Conservation (phyloP, 768 basidiomycete genomes). For the Grammothele lineata region DNA sequence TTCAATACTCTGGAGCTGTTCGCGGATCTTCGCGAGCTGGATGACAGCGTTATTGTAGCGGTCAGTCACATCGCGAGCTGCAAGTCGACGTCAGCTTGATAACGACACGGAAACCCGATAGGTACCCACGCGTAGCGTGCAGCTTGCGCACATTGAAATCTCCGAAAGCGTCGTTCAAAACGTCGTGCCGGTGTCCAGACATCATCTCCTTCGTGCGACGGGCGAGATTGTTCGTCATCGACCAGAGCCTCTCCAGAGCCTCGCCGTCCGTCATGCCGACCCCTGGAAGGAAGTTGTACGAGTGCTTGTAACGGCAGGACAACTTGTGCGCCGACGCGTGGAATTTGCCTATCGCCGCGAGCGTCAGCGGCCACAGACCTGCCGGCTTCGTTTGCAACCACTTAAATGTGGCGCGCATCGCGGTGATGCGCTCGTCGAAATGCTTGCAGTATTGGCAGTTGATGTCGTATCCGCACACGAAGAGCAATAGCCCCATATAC, state of each 20-base stretch:
- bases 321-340: conserved; percentile 33
- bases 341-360: conserved; percentile 29
- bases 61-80: not conserved
- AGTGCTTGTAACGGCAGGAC: conserved; percentile 26
- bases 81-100: not conserved
- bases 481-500: not conserved
- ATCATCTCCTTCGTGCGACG: conserved; percentile 35
- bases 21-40: too few relatives aligned
- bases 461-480: conserved; percentile 18
- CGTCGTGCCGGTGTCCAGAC: conserved; percentile 15
- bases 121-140: conserved; percentile 3
- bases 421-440: not conserved
- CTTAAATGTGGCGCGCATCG: not conserved
- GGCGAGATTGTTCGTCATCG: conserved; percentile 26
- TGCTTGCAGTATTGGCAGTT: conserved; percentile 14
- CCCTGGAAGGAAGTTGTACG: conserved; percentile 27
- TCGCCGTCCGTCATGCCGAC: conserved; percentile 33
- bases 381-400: not conserved
- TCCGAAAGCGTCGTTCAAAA: conserved; percentile 4
- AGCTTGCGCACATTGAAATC: too few relatives aligned
- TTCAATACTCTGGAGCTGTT: too few relatives aligned
- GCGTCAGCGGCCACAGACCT: not conserved
- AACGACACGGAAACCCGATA: not conserved
- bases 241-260: conserved; percentile 35
- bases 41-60: too few relatives aligned